phyloP scores from a whole-genome alignment of 1,284 basidiomycete genomes.

The Paramarasmius palmivorus region DNA sequence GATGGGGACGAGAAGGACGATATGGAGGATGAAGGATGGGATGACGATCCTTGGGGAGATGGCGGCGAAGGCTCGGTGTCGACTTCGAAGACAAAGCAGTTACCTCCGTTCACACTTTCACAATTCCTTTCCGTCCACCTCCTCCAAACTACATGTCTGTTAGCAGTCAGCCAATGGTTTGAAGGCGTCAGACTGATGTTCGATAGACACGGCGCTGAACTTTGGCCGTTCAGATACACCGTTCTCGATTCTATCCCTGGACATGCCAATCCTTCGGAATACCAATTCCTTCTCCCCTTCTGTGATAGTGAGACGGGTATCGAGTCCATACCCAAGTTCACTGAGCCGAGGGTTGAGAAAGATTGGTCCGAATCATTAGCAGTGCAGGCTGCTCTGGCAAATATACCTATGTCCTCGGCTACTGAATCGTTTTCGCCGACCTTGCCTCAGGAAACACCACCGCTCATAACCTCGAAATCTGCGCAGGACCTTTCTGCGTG shows the following conservation, averaged over 20 bases:
- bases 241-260: conserved; percentile 77
- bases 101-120: conserved; percentile 53
- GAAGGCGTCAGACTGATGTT: conserved; percentile 58
- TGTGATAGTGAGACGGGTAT: conserved; percentile 46
- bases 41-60: conserved; percentile 82
- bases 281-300: conserved; percentile 64
- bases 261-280: conserved; percentile 65
- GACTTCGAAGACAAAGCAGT: conserved; percentile 24
- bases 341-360: conserved; percentile 46
- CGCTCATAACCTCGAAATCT: conserved; percentile 28
- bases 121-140: conserved; percentile 66
- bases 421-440: neutral
- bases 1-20: conserved; percentile 26
- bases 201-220: conserved; percentile 49
- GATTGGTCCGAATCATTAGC: conserved; percentile 59
- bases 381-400: conserved; percentile 41
- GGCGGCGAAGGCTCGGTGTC: conserved; percentile 29
- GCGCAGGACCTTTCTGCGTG: conserved; percentile 62
- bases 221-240: conserved; percentile 72
- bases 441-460: conserved; percentile 9
- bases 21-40: conserved; percentile 56
- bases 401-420: conserved; percentile 17
- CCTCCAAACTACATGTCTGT: conserved; percentile 55
- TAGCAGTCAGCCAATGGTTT: conserved; percentile 67
- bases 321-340: conserved; percentile 38